Conservation (phyloP, 805 yeast species). For the Lipomyces anomalus region DNA sequence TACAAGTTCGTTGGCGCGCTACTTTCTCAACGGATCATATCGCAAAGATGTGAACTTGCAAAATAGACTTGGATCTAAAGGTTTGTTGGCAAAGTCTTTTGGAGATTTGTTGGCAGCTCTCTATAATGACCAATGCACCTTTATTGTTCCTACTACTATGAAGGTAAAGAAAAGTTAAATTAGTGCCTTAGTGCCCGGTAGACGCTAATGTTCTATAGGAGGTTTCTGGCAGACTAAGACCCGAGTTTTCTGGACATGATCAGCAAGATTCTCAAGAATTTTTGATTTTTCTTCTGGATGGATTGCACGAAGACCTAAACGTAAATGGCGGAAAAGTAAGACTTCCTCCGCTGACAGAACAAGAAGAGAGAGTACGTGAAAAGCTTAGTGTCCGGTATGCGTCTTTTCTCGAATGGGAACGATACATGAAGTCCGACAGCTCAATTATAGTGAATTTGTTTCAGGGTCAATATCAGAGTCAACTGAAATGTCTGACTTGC, state of each 20-base stretch:
- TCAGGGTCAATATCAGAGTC: constrained; percentile 86
- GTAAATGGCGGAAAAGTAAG: constrained; percentile 52
- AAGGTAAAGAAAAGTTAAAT: constrained; percentile 33
- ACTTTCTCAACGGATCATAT: constrained; percentile 58
- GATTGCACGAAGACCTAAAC: constrained; percentile 79
- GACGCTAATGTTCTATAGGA: too few species aligned
- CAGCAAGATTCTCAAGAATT: constrained; percentile 88
- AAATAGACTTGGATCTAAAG: constrained; percentile 75
- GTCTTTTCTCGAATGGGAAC: constrained; percentile 86
- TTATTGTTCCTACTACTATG: constrained; percentile 57
- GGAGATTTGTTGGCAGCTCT: constrained; percentile 52
- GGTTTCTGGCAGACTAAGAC: constrained; percentile 60
- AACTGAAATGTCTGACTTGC: constrained; percentile 67
- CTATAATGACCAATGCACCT: constrained; percentile 43
- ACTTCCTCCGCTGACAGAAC: constrained; percentile 54
- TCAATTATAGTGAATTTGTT: constrained; percentile 75
- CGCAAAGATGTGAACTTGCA: constrained; percentile 62
- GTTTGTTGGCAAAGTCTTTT: constrained; percentile 65
- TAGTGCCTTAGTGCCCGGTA: too few species aligned
- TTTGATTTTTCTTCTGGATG: constrained; percentile 65
- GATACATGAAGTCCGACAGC: constrained; percentile 70
- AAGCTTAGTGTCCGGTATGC: constrained; percentile 69
- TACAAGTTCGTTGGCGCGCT: constrained; percentile 55
- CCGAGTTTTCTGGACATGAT: constrained; percentile 57
- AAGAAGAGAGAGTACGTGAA: constrained; percentile 71